phyloP scores from a whole-genome alignment of 2,329 filamentous ascomycete genomes.

The Talaromyces amestolkiae region DNA sequence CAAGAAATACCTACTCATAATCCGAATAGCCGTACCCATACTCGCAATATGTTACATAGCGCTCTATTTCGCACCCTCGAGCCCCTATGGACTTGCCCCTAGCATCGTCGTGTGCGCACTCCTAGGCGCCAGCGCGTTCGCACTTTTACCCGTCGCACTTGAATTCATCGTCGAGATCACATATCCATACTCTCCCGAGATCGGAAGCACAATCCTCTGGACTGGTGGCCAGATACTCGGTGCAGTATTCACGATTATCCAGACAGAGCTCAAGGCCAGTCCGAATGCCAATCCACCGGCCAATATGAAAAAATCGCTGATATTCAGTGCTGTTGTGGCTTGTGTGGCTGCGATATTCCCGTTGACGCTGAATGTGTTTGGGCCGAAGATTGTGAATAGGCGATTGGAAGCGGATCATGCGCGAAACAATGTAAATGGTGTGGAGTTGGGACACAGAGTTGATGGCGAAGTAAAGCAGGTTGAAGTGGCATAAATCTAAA shows the following conservation, averaged over 20 bases:
- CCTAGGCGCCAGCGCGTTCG: conserved; percentile 77
- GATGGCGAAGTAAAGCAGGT: not conserved
- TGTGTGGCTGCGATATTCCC: conserved; percentile 65
- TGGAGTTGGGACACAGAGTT: not conserved
- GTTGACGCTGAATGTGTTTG: conserved; percentile 68
- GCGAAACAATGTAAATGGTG: not conserved
- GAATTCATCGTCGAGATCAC: conserved; percentile 86
- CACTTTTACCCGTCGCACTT: conserved; percentile 76
- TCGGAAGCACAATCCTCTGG: conserved; percentile 83
- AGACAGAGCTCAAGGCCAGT: conserved; percentile 65
- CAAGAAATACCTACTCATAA: conserved; percentile 71
- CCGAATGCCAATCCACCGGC: conserved; percentile 56
- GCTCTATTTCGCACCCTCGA: conserved; percentile 76
- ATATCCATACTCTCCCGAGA: conserved; percentile 80
- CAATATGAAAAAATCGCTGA: conserved; percentile 71
- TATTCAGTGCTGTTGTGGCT: conserved; percentile 75
- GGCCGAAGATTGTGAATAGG: conserved; percentile 45
- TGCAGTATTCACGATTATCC: conserved; percentile 77
- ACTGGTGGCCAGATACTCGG: conserved; percentile 80
- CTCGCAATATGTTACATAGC: conserved; percentile 70
- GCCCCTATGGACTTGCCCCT: conserved; percentile 47
- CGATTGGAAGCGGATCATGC: conserved; percentile 38
- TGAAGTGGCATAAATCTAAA: not conserved
- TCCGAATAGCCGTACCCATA: conserved; percentile 72
- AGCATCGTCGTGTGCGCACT: conserved; percentile 73